These are phyloP conservation scores for Vitellaria paradoxa DNA, from an alignment of 179 eudicot species.

Conservation along the genomic window DNA sequence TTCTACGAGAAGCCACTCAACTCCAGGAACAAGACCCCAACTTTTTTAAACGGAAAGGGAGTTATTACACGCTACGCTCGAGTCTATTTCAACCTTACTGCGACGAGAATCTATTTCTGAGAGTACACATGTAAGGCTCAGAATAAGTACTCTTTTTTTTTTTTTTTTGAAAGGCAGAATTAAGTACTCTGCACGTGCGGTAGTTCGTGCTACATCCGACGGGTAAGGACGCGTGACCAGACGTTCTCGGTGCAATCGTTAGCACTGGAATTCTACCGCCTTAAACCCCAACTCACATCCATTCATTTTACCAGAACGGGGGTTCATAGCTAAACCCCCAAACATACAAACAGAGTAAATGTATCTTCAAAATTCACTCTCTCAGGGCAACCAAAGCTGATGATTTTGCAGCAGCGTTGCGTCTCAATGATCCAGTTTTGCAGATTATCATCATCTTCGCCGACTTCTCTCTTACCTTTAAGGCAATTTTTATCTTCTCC, in stretches of 20 bases:
- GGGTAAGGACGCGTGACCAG: no score
- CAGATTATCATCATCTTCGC: conserved; percentile 18
- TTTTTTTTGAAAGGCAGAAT: no score
- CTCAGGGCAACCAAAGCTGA: neutral
- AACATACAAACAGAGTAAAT: neutral
- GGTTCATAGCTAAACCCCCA: neutral
- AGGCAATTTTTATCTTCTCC: neutral
- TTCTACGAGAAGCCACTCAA: neutral
- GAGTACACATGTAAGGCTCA: neutral
- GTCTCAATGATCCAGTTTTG: conserved; percentile 23
- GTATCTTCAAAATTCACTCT: no score
- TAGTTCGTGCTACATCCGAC: no score
- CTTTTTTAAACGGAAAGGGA: neutral
- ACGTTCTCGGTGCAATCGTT: no score
- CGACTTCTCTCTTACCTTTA: conserved; percentile 9
- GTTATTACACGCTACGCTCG: neutral
- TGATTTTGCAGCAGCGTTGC: conserved; percentile 32
- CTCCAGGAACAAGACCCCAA: neutral
- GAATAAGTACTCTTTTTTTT: no score
- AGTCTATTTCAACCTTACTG: neutral
- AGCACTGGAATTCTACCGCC: neutral
- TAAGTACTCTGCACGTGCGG: no score
- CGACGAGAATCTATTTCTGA: neutral
- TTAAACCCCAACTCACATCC: neutral
- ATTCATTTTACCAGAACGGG: neutral